Conservation (phyloP, 2,329 filamentous ascomycete species). For the Ophiostoma sp. region DNA sequence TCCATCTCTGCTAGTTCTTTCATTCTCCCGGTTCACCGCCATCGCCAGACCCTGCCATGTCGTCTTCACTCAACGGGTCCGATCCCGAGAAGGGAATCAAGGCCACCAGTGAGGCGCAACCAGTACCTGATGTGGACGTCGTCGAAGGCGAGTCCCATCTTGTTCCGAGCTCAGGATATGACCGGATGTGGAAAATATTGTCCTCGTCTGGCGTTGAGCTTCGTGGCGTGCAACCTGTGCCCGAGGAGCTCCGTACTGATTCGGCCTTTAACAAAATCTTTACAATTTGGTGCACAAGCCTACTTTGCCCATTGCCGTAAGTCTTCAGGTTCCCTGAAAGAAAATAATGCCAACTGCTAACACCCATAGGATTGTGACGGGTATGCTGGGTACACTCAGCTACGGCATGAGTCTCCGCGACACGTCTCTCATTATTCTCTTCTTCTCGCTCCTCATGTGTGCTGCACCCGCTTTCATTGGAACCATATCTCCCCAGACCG, state of each 20-base stretch:
- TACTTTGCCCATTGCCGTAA: constrained; percentile 9
- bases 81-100: constrained; percentile 8
- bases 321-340: no score
- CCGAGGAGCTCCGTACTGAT: constrained; percentile 1
- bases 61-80: neutral
- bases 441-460: constrained; percentile 54
- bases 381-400: constrained; percentile 52
- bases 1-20: no score
- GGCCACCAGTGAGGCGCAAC: neutral
- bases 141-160: neutral
- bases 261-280: constrained; percentile 6
- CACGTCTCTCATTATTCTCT: constrained; percentile 54
- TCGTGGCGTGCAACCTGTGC: constrained; percentile 10
- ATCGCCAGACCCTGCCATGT: neutral
- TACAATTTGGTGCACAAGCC: constrained; percentile 1
- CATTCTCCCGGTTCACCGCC: no score
- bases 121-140: neutral
- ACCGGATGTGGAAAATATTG: neutral
- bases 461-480: constrained; percentile 51
- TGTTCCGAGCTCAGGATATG: neutral
- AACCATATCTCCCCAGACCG: constrained; percentile 55
- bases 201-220: neutral
- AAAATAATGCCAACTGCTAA: neutral
- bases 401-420: constrained; percentile 51
- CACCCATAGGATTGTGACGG: constrained; percentile 28